Conservation (phyloP, 2,329 filamentous ascomycete genomes). For the Calonectria pteridis region DNA sequence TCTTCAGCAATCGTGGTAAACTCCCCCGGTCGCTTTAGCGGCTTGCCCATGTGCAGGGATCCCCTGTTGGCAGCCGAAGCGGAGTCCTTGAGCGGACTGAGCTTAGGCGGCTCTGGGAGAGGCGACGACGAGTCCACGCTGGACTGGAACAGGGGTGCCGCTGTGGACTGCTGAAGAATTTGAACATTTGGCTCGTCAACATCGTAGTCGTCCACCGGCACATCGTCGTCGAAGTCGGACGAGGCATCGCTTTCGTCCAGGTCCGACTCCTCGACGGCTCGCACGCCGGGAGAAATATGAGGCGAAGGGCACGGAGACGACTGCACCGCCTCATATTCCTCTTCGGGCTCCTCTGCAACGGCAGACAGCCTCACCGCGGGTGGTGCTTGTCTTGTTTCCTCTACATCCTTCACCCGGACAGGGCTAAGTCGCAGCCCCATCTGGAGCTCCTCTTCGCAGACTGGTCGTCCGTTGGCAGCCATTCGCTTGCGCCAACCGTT, state of each 20-base stretch:
- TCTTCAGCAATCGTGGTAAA: conserved; percentile 63
- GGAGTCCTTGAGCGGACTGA: conserved; percentile 66
- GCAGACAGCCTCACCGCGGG: conserved; percentile 57
- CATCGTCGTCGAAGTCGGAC: conserved; percentile 59
- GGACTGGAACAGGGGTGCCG: conserved; percentile 40
- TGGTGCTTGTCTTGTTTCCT: conserved; percentile 57
- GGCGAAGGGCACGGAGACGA: conserved; percentile 46
- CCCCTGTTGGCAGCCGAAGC: conserved; percentile 63
- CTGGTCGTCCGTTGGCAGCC: conserved; percentile 75
- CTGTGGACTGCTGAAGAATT: conserved; percentile 59
- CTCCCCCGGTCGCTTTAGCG: conserved; percentile 52
- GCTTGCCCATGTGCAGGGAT: conserved; percentile 39
- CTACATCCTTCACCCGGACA: conserved; percentile 66
- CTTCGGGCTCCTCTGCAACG: conserved; percentile 61
- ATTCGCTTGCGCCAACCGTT: conserved; percentile 91
- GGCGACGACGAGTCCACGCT: conserved; percentile 59
- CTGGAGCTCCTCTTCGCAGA: conserved; percentile 76
- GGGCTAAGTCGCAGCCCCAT: conserved; percentile 76
- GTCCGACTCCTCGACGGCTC: conserved; percentile 39
- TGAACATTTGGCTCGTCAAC: conserved; percentile 59
- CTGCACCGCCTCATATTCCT: conserved; percentile 44
- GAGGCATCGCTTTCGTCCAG: conserved; percentile 53
- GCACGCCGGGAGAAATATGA: conserved; percentile 32
- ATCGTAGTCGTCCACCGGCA: conserved; percentile 58
- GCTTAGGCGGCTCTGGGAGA: conserved; percentile 59